phyloP scores from a whole-genome alignment of 257 asterid genomes.

The Fraxinus pennsylvanica region DNA sequence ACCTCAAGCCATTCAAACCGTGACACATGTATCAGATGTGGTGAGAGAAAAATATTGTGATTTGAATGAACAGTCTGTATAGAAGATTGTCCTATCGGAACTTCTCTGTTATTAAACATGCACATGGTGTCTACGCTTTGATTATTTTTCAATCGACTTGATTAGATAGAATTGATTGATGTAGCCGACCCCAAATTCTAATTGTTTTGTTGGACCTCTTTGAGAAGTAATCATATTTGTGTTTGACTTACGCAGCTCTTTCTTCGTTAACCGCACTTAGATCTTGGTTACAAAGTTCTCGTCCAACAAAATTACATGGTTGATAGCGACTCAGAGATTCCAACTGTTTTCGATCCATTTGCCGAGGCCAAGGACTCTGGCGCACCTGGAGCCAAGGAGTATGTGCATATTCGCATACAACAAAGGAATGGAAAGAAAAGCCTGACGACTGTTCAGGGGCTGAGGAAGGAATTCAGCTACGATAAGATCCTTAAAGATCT shows the following conservation, averaged over 20 bases:
- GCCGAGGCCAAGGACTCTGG: conserved; percentile 73
- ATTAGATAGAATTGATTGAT: not conserved
- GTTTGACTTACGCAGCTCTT: no score
- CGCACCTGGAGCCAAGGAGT: conserved; percentile 64
- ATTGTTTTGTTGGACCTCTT: not conserved
- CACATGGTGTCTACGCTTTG: not conserved
- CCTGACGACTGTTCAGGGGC: conserved; percentile 76
- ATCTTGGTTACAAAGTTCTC: conserved; percentile 14
- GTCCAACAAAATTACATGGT: conserved; percentile 46
- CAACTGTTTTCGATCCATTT: conserved; percentile 75
- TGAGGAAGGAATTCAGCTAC: conserved; percentile 72
- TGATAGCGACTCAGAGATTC: conserved; percentile 61
- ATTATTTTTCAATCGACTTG: not conserved
- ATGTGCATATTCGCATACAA: conserved; percentile 86
- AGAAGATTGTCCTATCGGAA: no score
- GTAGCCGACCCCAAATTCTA: not conserved
- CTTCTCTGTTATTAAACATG: not conserved
- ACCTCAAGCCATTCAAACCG: no score
- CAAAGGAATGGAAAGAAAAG: conserved; percentile 89
- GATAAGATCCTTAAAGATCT: conserved; percentile 72
- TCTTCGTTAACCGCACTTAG: not conserved
- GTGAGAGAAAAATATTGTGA: no score
- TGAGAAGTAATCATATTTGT: no score
- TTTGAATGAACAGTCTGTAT: no score
- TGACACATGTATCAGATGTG: no score